Evolutionary conservation across 345 rosid genomes (phyloP).

Genomic region (Psidium guajava): DNA sequence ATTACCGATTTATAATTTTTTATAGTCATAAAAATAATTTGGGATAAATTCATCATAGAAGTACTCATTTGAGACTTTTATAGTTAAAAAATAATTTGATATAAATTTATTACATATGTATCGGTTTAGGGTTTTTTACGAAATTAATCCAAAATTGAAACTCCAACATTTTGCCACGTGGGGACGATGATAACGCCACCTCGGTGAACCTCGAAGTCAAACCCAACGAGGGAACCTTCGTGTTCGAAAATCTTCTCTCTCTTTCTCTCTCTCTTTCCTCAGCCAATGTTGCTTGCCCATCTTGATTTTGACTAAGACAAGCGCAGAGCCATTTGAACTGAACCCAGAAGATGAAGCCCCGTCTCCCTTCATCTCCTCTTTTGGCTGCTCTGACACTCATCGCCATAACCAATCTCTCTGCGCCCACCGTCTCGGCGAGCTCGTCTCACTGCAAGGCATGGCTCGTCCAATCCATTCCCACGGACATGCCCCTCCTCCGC

Average conservation of each 20-base stretch:
- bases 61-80: too few relatives aligned
- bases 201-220: background rate
- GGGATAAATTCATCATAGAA: too few relatives aligned
- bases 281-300: background rate
- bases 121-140: too few relatives aligned
- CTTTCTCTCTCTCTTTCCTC: background rate
- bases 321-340: background rate
- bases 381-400: background rate
- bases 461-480: slow-evolving; percentile 93
- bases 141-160: background rate
- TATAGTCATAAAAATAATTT: too few relatives aligned
- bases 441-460: slow-evolving; percentile 59
- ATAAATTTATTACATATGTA: too few relatives aligned
- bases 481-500: slow-evolving; percentile 71
- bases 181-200: background rate
- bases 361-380: background rate
- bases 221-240: background rate
- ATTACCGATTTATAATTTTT: too few relatives aligned
- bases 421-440: slow-evolving; percentile 13
- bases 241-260: background rate
- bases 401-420: slow-evolving; percentile 5
- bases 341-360: slow-evolving; percentile 1
- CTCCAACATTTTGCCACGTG: background rate
- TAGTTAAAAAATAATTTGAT: too few relatives aligned
- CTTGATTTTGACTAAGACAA: background rate